Evolutionary conservation across 23 red algal genomes (phyloP).

Genomic region (Gracilaria gracilis): DNA sequence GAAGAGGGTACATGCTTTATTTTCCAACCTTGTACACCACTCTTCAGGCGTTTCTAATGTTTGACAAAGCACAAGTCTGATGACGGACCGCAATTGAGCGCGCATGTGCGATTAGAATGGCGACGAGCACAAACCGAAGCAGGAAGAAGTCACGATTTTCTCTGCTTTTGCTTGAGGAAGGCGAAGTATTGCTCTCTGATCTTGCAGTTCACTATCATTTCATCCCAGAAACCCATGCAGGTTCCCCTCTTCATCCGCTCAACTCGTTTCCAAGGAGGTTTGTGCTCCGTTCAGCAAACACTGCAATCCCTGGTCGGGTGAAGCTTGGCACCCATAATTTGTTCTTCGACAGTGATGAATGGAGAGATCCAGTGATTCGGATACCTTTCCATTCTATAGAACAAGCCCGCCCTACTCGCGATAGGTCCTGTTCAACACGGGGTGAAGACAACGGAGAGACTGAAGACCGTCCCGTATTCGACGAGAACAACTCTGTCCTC

Average conservation of each 20-base stretch:
- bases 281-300: conserved; percentile 13
- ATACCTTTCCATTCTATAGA: conserved; percentile 48
- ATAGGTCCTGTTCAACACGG: conserved; percentile 7
- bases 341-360: conserved; percentile 73
- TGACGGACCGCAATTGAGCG: not conserved
- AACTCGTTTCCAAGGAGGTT: conserved; percentile 34
- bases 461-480: not conserved
- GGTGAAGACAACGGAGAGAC: not conserved
- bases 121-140: not conserved
- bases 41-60: not conserved
- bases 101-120: not conserved
- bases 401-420: conserved; percentile 26
- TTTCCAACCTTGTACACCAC: not conserved
- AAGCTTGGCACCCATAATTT: conserved; percentile 67
- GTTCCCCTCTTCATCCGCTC: conserved; percentile 16
- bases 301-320: conserved; percentile 46
- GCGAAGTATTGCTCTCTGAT: conserved; percentile 66
- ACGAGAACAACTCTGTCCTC: conserved; percentile 46
- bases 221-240: conserved; percentile 10
- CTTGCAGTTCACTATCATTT: conserved; percentile 70
- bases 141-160: conserved; percentile 48
- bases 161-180: conserved; percentile 64
- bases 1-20: too few species aligned
- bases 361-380: conserved; percentile 71
- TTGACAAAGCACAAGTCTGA: not conserved